Base-by-base conservation (phyloP, 805 yeast genomes). In the Saturnispora sanitii region DNA sequence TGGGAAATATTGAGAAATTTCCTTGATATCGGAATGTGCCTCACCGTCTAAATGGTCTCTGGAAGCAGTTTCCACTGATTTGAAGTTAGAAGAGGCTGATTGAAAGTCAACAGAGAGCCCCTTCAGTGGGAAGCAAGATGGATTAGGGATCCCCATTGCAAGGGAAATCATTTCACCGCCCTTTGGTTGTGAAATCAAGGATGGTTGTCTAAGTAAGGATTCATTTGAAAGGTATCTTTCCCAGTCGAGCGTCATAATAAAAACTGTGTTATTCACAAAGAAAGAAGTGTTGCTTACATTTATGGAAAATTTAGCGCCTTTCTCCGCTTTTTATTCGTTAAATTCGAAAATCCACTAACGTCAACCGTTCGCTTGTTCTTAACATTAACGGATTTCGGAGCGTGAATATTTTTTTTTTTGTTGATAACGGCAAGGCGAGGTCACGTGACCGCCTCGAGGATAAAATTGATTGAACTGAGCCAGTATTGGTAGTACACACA, bases 71-170 rank as follows among this genome's bases (percentile, higher is more conserved):
- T 65, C 56, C 4, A 38, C 28, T 4, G 37, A 13, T 20, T 48
- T 42, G 47, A 73, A 73, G 2, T 65, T 58, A 4, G 73, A 67
- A 5, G 66, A 58, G 6, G 76, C 70, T 4, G 69, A 52, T 18
- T 65, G 49, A 31, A 49, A 52, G 17, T 54, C 49, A n/a, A 54
- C 39, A 6, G 53, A 41, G 4, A 60, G 30, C 2, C 51, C 46
- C 21, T 68, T 38, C 61, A 70, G 26, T 54, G 79, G 78, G 57
- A 73, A 73, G 50, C 67, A 67, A 41, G 65, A 69, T 2, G 74
- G 57, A 45, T 71, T 68, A 3, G 79, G 79, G 41, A 73, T 60
- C 0, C 79, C 79, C n/a, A 73, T 70, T n/a, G 76, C 76, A 38
- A 73, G 60, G 34, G 71, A 71, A 8, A 73, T 65, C 52, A 67